Base-by-base conservation (phyloP, 2,329 filamentous ascomycete species). In the Botrytis pseudocinerea region DNA sequence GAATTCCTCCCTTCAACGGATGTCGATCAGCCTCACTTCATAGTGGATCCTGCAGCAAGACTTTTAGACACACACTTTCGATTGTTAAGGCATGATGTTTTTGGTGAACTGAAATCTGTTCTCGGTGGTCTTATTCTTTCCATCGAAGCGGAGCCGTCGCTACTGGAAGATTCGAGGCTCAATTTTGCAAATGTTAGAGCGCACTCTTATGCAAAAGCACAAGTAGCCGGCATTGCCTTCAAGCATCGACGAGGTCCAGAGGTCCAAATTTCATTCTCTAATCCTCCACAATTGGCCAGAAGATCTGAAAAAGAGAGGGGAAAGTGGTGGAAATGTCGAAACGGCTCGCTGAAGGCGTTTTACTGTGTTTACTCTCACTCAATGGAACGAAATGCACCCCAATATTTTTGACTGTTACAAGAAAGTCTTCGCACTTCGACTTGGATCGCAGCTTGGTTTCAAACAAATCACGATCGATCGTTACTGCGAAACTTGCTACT, bases 11-110 rank as follows among this genome's bases (percentile, higher is more conserved):
- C 73, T 20, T 76, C 74, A 16, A 62, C 75, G 16, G 73, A 75
- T 22, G 73, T 65, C 32, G 46, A 74, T 48, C 54, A 72, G 46
- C 63, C 63, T 22, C 63, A 72, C 10, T 72, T 48, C 9, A 22
- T 72, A 25, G 18, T 5, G 3, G 51, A 51, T 10, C 25, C 25
- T 51, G 48, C 48, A n/a, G 48, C 25, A 14, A 51, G 48, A 51
- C 25, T 51, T 5, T n/a, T 51, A 51, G 48, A 51, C 14, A 64
- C 61, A 64, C 79, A 80, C 62, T 80, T 80, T 57, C 74, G 79
- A 14, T 72, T 80, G 16, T 69, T 81, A 48, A 75, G 79, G 42
- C 78, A 80, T 69, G 79, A 81, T 68, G 80, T 77, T 22, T 77
- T 78, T 22, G 79, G 79, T 2, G 74, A 76, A 63, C 74, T 51